phyloP scores from a whole-genome alignment of 495 filamentous ascomycete species.

The Penicillium samsonianum region DNA sequence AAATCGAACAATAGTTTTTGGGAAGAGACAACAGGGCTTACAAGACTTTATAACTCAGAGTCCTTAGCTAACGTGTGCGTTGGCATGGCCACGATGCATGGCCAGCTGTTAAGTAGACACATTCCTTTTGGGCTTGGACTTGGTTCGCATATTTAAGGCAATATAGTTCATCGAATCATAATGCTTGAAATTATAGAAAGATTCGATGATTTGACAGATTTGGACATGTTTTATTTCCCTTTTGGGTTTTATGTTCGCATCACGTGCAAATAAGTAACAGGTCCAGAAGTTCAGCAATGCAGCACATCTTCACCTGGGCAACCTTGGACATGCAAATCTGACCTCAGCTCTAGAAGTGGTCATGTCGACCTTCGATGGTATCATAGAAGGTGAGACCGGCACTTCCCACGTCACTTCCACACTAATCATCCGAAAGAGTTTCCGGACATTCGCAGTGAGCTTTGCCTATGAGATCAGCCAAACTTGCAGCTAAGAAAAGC shows the following conservation, averaged over 20 bases:
- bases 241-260: constrained; percentile 4
- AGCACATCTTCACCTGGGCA: constrained; percentile 6
- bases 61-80: constrained; percentile 25
- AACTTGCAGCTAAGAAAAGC: constrained; percentile 4
- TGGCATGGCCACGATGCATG: constrained; percentile 16
- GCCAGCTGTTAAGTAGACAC: constrained; percentile 17
- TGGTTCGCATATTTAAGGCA: background rate
- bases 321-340: constrained; percentile 4
- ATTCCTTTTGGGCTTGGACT: no score
- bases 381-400: constrained; percentile 54
- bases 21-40: no score
- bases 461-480: constrained; percentile 3
- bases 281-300: background rate
- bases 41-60: constrained; percentile 13
- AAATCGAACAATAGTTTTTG: background rate
- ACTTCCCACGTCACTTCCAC: constrained; percentile 7
- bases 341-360: background rate
- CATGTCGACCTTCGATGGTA: constrained; percentile 83
- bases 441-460: constrained; percentile 42
- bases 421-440: constrained; percentile 37
- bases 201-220: background rate
- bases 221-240: background rate
- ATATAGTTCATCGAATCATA: constrained; percentile 2
- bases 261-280: constrained; percentile 5
- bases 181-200: background rate